These are phyloP conservation scores for Geotrichum aggregatum DNA, from an alignment of 1,139 yeast genomes.

Conservation along the genomic window DNA sequence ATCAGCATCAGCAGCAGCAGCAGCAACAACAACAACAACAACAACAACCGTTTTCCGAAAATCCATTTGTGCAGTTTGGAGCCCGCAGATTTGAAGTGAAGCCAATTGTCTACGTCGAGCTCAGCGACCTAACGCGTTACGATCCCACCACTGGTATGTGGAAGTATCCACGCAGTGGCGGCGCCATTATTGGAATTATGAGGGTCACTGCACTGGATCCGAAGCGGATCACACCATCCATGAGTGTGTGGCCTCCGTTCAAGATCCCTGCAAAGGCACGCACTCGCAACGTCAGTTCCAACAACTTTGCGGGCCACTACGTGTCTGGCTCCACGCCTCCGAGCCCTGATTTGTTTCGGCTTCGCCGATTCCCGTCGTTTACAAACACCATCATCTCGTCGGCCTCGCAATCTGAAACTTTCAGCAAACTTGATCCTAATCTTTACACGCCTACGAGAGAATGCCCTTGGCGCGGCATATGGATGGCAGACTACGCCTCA, in stretches of 20 bases:
- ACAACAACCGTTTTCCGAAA: slow-evolving; percentile 15
- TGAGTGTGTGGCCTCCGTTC: slow-evolving; percentile 32
- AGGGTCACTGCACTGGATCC: slow-evolving; percentile 24
- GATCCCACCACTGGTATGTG: slow-evolving; percentile 19
- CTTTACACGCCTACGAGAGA: slow-evolving; percentile 18
- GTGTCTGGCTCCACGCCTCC: slow-evolving; percentile 15
- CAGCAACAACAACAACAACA: no score
- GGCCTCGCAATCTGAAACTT: slow-evolving; percentile 25
- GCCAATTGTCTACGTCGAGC: slow-evolving; percentile 14
- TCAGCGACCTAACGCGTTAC: slow-evolving; percentile 10
- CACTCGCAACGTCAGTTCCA: slow-evolving; percentile 27
- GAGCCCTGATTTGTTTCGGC: slow-evolving; percentile 25
- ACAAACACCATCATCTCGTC: slow-evolving; percentile 23
- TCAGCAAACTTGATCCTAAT: slow-evolving; percentile 20
- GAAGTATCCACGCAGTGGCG: slow-evolving; percentile 14
- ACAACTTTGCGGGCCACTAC: slow-evolving; percentile 27
- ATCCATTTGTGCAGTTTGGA: slow-evolving; percentile 21
- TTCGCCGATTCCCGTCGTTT: slow-evolving; percentile 25
- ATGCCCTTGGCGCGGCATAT: slow-evolving; percentile 31
- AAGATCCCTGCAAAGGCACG: slow-evolving; percentile 27
- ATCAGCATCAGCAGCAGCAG: no score
- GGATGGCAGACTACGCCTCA: slow-evolving; percentile 29
- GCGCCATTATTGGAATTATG: slow-evolving; percentile 22
- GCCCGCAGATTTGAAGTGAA: slow-evolving; percentile 13
- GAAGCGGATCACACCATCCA: slow-evolving; percentile 25